These are phyloP conservation scores for Tetrapisispora iriomotensis DNA, from an alignment of 805 yeast genomes.

Conservation along the genomic window DNA sequence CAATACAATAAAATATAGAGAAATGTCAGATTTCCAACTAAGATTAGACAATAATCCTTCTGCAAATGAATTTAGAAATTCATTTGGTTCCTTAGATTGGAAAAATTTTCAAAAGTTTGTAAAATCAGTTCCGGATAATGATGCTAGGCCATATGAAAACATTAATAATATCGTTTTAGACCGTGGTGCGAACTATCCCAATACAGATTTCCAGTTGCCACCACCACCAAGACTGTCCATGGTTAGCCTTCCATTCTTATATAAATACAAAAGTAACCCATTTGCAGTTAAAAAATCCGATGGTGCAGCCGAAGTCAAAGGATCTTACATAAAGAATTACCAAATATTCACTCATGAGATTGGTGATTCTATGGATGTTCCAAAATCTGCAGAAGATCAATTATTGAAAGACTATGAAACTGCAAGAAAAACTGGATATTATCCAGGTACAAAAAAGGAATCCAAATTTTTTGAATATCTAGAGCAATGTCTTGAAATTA, in stretches of 20 bases:
- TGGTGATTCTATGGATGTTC: constrained; percentile 40
- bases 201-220: constrained; percentile 37
- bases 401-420: constrained; percentile 37
- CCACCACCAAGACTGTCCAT: constrained; percentile 84
- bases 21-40: constrained; percentile 81
- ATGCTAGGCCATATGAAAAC: constrained; percentile 31
- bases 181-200: constrained; percentile 15
- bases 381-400: constrained; percentile 40
- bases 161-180: constrained; percentile 21
- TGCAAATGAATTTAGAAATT: constrained; percentile 28
- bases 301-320: constrained; percentile 39
- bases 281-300: constrained; percentile 43
- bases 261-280: constrained; percentile 69
- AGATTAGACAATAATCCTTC: constrained; percentile 48
- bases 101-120: constrained; percentile 22
- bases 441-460: constrained; percentile 29
- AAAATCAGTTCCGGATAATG: constrained; percentile 31
- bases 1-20: constrained; percentile 66
- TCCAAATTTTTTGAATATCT: constrained; percentile 25
- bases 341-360: constrained; percentile 35
- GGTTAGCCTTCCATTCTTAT: constrained; percentile 65
- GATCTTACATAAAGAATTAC: constrained; percentile 34
- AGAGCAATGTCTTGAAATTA: constrained; percentile 21
- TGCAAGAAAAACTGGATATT: constrained; percentile 25
- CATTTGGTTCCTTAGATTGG: constrained; percentile 27